Evolutionary conservation across 2,329 filamentous ascomycete genomes (phyloP).

Genomic region (Colletotrichum spaethianum): DNA sequence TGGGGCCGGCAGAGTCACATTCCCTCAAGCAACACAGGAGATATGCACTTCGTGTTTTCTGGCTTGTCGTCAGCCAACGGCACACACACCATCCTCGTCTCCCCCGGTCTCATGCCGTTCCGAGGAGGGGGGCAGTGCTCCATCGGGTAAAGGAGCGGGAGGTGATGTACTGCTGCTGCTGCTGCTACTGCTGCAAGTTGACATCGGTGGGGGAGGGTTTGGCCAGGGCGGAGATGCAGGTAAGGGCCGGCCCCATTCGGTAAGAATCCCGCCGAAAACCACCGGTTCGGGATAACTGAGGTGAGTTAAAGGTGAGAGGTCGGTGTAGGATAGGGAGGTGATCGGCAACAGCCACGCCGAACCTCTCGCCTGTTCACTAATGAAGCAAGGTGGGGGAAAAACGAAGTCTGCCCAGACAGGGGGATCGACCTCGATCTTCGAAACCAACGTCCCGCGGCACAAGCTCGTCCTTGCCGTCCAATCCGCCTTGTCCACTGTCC

Average conservation of each 20-base stretch:
- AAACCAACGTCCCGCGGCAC: slow-evolving; percentile 13
- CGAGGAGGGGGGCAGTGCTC: slow-evolving; percentile 7
- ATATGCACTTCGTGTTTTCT: background rate
- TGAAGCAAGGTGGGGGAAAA: background rate
- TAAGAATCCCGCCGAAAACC: slow-evolving; percentile 17
- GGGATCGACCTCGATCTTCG: background rate
- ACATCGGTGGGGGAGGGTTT: background rate
- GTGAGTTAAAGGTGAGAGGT: slow-evolving; percentile 25
- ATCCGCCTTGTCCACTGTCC: background rate
- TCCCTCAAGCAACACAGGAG: background rate
- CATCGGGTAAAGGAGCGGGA: background rate
- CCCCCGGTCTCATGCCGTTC: background rate
- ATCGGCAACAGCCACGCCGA: background rate
- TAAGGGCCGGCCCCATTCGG: slow-evolving; percentile 13
- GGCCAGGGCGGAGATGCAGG: background rate
- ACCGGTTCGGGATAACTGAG: slow-evolving; percentile 19
- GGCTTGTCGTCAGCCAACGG: background rate
- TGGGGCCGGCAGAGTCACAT: background rate
- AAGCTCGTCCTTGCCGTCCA: background rate
- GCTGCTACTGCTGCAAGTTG: background rate
- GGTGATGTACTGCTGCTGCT: background rate
- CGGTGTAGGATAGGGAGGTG: slow-evolving; percentile 18
- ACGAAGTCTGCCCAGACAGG: background rate
- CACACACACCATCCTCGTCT: background rate
- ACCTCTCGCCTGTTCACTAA: slow-evolving; percentile 1